phyloP scores from a whole-genome alignment of 345 rosid species.

The Arabidopsis arenosa region DNA sequence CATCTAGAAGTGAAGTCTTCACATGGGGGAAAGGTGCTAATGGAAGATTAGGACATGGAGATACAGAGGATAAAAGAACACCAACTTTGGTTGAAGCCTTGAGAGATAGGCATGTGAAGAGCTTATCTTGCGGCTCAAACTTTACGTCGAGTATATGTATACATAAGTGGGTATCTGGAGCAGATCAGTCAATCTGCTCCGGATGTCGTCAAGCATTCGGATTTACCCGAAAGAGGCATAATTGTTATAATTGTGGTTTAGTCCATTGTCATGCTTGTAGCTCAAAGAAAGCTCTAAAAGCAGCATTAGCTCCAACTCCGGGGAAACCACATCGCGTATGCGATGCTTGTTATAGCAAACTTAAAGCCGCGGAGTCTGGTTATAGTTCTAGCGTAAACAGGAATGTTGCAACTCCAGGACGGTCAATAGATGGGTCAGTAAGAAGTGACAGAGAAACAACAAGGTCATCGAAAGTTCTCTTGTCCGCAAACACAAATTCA shows the following conservation, averaged over 20 bases:
- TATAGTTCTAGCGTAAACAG: conserved; percentile 48
- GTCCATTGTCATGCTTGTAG: conserved; percentile 98
- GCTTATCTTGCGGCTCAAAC: conserved; percentile 91
- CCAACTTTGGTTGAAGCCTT: conserved; percentile 87
- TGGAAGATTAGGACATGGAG: conserved; percentile 95
- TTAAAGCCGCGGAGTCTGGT: conserved; percentile 79
- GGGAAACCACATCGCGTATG: conserved; percentile 97
- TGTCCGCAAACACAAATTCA: conserved; percentile 63
- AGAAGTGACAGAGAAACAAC: conserved; percentile 54
- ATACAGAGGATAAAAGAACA: conserved; percentile 67
- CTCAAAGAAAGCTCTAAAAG: conserved; percentile 89
- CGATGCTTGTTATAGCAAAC: conserved; percentile 81
- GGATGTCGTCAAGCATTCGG: conserved; percentile 97
- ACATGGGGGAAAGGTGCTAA: conserved; percentile 97
- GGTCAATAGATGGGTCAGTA: conserved; percentile 62
- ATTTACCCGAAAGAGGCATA: conserved; percentile 90
- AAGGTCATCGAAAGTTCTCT: conserved; percentile 59
- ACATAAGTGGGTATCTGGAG: conserved; percentile 96
- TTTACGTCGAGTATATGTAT: conserved; percentile 90
- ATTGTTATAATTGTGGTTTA: conserved; percentile 90
- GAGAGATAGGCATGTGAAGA: conserved; percentile 84
- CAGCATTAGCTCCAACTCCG: conserved; percentile 98
- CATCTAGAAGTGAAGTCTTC: conserved; percentile 93
- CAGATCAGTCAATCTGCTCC: conserved; percentile 90
- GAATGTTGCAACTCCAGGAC: conserved; percentile 49